These are phyloP conservation scores for Marasmius sp. DNA, from an alignment of 1,284 basidiomycete genomes.

Conservation along the genomic window DNA sequence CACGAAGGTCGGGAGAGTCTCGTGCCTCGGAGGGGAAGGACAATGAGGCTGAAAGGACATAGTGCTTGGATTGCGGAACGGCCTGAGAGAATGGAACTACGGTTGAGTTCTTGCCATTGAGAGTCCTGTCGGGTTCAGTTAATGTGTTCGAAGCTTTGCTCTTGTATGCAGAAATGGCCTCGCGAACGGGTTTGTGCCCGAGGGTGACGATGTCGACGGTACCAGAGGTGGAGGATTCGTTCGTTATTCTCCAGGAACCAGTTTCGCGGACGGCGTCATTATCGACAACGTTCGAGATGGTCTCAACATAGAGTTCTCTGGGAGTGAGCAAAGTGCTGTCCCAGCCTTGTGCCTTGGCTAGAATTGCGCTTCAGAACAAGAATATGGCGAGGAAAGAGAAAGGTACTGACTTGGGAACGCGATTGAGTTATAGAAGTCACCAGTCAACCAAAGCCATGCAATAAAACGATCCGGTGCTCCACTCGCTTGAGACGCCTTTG, in stretches of 20 bases:
- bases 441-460: background rate
- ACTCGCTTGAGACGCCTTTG: background rate
- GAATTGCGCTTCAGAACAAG: background rate
- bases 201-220: background rate
- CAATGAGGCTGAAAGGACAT: background rate
- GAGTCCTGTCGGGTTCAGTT: background rate
- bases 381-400: background rate
- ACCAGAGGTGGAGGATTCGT: background rate
- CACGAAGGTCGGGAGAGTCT: background rate
- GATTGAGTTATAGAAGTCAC: background rate
- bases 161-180: background rate
- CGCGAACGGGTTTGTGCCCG: background rate
- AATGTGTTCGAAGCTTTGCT: background rate
- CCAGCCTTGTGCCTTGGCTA: background rate
- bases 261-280: background rate
- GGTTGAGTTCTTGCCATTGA: background rate
- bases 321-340: background rate
- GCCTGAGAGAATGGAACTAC: background rate
- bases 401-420: background rate
- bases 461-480: background rate
- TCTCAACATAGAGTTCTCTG: background rate
- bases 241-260: background rate
- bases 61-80: background rate
- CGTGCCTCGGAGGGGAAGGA: background rate
- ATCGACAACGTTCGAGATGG: background rate